Evolutionary conservation across 2,329 filamentous ascomycete genomes (phyloP), one percentile per base, ranked within the genome.

Genomic region (Penicillium nordicum): DNA sequence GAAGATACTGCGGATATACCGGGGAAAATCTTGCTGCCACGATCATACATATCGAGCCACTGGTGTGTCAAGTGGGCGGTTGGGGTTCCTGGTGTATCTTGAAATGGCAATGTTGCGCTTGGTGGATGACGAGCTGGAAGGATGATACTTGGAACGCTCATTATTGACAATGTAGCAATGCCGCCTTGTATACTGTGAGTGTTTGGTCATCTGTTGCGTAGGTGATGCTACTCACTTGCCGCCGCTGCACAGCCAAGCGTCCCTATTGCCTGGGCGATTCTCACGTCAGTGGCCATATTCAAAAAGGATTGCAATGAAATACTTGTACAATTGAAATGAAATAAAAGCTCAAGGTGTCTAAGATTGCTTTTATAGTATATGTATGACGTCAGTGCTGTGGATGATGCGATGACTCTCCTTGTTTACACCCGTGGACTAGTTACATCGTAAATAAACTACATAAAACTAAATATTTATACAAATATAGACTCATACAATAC

Each of bases 1-100:
- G 81, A 55, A 38, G 85, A 83, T 0, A 78, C 79, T 7, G 80
- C 78, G 4, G 69, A 69, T 47, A 84, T 72, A 57, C 84, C 79
- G 3, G 83, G 74, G 2, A 76, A 74, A 16, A 84, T 78, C 3
- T 77, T 80, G 10, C 81, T 78, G 14, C 84, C 84, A 1, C 85
- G 75, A 58, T 84, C 50, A 57, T 69, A 73, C 32, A 64, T 48
- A 42, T 66, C 52, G 27, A 64, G 53, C 67, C 68, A 73, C 58
- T 73, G 68, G 37, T 65, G 67, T 18, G 66, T 63, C 23, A 72
- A 50, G 53, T 71, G 67, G 11, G 66, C 53, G 36, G 58, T 47
- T 4, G 66, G 47, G 9, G 65, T 57, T 18, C 49, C 65, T n/a
- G 68, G 60, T 10, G n/a, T 40, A 37, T 60, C 47, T 21, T 48